Evolutionary conservation across 352 stramenopile species (phyloP), one percentile per base, ranked within the genome.

Genomic region (Pythium rishiriense): DNA sequence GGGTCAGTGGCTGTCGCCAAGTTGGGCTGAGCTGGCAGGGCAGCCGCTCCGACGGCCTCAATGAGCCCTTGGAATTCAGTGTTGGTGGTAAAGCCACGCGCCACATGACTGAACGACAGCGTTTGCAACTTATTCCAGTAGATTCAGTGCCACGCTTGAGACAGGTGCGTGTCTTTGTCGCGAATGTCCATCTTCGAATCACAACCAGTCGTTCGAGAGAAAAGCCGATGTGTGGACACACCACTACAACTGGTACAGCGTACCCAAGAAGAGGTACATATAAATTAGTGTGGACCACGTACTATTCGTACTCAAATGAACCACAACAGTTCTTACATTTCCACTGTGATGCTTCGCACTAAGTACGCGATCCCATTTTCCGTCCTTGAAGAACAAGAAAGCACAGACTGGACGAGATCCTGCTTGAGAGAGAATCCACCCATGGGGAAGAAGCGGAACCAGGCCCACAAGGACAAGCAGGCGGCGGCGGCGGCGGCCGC

Each of bases 401-500:
- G 41, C 41, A 47, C 41, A 47, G 41, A 47, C 41, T 2, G 28
- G 41, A 24, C 7, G 49, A 63, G 62, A 68, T 61, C 62, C 49
- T 54, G 15, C 33, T 4, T n/a, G 14, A 12, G 37, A 21, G 12
- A 43, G 37, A 43, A 4, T n/a, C n/a, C 37, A 12, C 9, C 6
- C 33, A 70, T 71, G 64, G 64, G 50, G 25, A 71, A 71, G 58
- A 71, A 71, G 57, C 48, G 50, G n/a, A 39, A 65, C 39, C 47
- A 50, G 31, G 47, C 55, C 35, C 53, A 66, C 48, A 70, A 70
- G 57, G 41, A 47, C 8, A 47, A 47, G 41, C 41, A 47, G 22
- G 24, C 45, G 24, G 17, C 45, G 1, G 45, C 45, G 2, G 24
- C 45, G 11, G 45, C 22, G 2, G 45, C 45, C 9, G 17, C 48